A percentile compares a stretch with the other conserved stretches of the same genome.
phyloP scores from a whole-genome alignment of 495 filamentous ascomycete genomes.

The Aspergillus taichungensis region DNA sequence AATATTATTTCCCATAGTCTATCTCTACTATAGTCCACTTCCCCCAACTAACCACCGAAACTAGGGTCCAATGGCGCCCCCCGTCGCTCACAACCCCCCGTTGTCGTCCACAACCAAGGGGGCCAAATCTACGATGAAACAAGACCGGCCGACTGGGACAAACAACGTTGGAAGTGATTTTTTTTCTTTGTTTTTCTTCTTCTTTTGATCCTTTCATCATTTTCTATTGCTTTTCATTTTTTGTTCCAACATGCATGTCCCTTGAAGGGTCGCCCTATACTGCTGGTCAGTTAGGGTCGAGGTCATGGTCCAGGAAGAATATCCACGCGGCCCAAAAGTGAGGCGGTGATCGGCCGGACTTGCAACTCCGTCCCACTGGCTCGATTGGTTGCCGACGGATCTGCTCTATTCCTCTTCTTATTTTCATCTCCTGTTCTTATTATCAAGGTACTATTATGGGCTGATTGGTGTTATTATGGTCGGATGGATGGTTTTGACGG shows the following conservation, averaged over 20 bases:
- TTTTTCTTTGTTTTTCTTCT: background rate
- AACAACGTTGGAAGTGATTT: constrained; percentile 40
- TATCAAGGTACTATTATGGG: no score
- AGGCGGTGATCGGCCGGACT: constrained; percentile 16
- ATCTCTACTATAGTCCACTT: background rate
- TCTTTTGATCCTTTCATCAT: background rate
- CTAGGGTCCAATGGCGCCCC: constrained; percentile 19
- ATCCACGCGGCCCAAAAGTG: constrained; percentile 13
- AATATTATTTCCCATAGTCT: no score
- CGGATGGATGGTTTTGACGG: no score
- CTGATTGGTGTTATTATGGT: no score
- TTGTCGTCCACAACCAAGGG: constrained; percentile 37
- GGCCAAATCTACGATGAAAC: constrained; percentile 41
- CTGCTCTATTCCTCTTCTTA: background rate
- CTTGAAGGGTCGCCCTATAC: background rate
- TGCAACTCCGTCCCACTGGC: background rate
- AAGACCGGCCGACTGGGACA: constrained; percentile 40
- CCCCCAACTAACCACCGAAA: no score
- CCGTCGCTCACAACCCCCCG: constrained; percentile 28
- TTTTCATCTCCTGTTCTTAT: background rate
- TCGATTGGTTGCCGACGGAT: background rate
- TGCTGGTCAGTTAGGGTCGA: background rate
- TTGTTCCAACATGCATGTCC: background rate
- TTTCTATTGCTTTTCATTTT: background rate
- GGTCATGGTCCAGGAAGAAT: constrained; percentile 1